These are phyloP conservation scores for Trichocladium uniseriatum DNA, from an alignment of 495 filamentous ascomycete species.

Conservation along the genomic window DNA sequence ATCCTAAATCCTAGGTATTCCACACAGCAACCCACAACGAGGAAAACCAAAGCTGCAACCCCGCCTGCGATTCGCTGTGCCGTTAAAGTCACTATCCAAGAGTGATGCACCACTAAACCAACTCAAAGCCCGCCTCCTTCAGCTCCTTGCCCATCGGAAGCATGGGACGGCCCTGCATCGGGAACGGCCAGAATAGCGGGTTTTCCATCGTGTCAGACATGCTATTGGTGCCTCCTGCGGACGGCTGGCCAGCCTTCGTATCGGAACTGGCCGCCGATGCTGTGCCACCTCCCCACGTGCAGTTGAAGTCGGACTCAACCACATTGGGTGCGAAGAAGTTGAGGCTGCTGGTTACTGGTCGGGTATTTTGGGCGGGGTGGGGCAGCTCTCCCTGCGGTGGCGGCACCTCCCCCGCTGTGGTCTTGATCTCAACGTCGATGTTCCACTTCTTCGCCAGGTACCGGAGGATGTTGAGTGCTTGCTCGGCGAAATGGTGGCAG, in stretches of 20 bases:
- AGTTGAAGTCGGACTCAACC: slow-evolving; percentile 32
- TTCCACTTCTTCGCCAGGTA: slow-evolving; percentile 49
- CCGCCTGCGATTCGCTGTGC: no score
- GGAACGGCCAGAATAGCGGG: slow-evolving; percentile 47
- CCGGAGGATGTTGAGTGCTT: slow-evolving; percentile 48
- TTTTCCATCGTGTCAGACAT: slow-evolving; percentile 28
- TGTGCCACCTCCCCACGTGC: slow-evolving; percentile 20
- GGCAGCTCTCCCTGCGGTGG: neutral
- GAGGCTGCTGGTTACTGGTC: slow-evolving; percentile 34
- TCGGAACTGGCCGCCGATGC: slow-evolving; percentile 3
- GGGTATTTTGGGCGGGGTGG: slow-evolving; percentile 21
- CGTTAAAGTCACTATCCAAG: neutral
- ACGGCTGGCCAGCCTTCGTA: slow-evolving; percentile 4
- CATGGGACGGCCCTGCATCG: slow-evolving; percentile 45
- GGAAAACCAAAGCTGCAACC: no score
- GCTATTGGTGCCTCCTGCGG: neutral
- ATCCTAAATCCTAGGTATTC: no score
- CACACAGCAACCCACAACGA: no score
- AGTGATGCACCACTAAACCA: slow-evolving; percentile 8
- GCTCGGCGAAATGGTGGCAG: slow-evolving; percentile 51
- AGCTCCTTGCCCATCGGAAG: slow-evolving; percentile 35
- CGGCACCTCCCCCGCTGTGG: slow-evolving; percentile 2
- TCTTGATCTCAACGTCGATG: slow-evolving; percentile 37
- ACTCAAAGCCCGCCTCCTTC: slow-evolving; percentile 39
- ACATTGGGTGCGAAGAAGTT: slow-evolving; percentile 46